Evolutionary conservation across 1,284 basidiomycete genomes (phyloP).

Genomic region (Malassezia caprae): DNA sequence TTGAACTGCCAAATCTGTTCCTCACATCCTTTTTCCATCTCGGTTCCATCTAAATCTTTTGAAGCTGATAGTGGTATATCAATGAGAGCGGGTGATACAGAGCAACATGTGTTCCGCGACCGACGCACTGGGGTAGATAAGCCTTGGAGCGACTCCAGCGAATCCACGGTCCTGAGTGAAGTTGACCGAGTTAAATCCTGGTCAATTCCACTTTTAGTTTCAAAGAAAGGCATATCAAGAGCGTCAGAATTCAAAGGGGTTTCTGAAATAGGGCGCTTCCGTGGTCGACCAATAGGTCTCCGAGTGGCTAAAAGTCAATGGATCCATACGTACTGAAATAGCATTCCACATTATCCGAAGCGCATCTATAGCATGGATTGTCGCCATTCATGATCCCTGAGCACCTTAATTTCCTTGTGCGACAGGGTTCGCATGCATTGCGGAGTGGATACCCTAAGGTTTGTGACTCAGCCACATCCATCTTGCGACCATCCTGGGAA

Average conservation of each 20-base stretch:
- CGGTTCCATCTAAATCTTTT: background rate
- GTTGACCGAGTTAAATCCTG: background rate
- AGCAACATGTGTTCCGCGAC: background rate
- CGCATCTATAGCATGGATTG: background rate
- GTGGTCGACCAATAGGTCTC: slow-evolving; percentile 10
- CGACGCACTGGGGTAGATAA: background rate
- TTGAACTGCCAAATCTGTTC: background rate
- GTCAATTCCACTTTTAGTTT: background rate
- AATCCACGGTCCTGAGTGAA: background rate
- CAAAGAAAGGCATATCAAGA: background rate
- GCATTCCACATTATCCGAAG: background rate
- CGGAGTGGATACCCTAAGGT: background rate
- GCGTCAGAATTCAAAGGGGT: background rate
- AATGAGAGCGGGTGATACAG: background rate
- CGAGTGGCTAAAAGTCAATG: slow-evolving; percentile 2
- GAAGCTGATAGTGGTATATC: background rate
- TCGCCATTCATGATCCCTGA: slow-evolving; percentile 2
- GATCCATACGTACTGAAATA: slow-evolving; percentile 12
- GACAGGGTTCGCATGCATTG: slow-evolving; percentile 7
- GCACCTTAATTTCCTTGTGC: slow-evolving; percentile 9
- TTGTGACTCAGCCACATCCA: background rate
- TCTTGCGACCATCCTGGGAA: background rate
- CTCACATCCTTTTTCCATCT: background rate
- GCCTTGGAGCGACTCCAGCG: background rate
- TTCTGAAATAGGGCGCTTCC: slow-evolving; percentile 5